These are phyloP conservation scores for Pezicula neosporulosa DNA, from an alignment of 2,329 filamentous ascomycete genomes.

Conservation along the genomic window DNA sequence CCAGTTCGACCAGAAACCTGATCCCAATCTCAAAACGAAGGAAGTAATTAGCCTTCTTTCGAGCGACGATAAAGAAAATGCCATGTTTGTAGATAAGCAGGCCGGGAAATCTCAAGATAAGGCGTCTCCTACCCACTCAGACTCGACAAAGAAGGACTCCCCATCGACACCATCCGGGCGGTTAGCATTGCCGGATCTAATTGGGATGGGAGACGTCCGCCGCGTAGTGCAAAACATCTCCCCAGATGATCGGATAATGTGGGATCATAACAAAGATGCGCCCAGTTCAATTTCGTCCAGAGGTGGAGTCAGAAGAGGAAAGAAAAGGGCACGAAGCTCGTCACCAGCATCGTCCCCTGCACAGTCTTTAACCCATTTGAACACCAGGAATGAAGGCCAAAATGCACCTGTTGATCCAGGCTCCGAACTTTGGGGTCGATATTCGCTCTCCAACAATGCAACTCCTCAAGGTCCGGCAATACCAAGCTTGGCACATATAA, in stretches of 20 bases:
- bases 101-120: conserved; percentile 2
- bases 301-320: conserved; percentile 39
- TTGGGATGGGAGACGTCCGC: conserved; percentile 37
- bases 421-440: conserved; percentile 74
- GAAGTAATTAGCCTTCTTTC: conserved; percentile 15
- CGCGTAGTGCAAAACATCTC: conserved; percentile 46
- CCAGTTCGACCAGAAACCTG: conserved; percentile 41
- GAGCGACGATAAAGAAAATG: conserved; percentile 24
- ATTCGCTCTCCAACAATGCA: conserved; percentile 44
- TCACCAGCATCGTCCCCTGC: conserved; percentile 68
- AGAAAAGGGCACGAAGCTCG: conserved; percentile 70
- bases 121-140: conserved; percentile 8
- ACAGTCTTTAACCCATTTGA: conserved; percentile 31
- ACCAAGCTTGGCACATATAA: conserved; percentile 60
- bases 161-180: conserved; percentile 47
- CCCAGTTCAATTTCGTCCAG: conserved; percentile 42
- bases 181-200: conserved; percentile 56
- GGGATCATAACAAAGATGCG: conserved; percentile 48
- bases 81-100: not conserved
- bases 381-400: conserved; percentile 31
- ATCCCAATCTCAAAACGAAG: conserved; percentile 18
- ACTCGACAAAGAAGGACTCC: conserved; percentile 21
- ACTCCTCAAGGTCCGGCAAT: conserved; percentile 30
- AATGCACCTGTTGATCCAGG: conserved; percentile 71
- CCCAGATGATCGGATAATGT: conserved; percentile 58